Percentiles rank a stretch among this genome's conserved stretches.
phyloP scores from a whole-genome alignment of 1,284 basidiomycete genomes.

The Cutaneotrichosporon mucoides region DNA sequence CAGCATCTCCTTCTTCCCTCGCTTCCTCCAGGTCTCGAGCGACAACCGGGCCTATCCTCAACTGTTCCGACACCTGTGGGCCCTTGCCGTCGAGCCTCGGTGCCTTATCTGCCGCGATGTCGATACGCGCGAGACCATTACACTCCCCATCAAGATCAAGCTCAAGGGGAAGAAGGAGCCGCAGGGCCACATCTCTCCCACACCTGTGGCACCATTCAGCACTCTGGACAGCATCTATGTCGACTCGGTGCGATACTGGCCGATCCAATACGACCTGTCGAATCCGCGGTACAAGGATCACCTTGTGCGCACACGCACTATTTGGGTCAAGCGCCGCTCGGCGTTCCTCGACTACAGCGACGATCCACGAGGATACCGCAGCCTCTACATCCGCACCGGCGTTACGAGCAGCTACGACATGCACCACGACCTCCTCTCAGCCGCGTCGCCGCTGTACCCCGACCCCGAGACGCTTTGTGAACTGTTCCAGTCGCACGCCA shows the following conservation, averaged over 20 bases:
- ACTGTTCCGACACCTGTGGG: constrained; percentile 92
- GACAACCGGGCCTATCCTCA: constrained; percentile 92
- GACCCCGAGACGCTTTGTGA: constrained; percentile 66
- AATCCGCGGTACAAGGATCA: constrained; percentile 63
- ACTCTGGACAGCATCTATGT: constrained; percentile 72
- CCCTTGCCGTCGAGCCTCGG: constrained; percentile 86
- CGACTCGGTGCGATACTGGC: constrained; percentile 92
- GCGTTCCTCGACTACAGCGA: constrained; percentile 89
- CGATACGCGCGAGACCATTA: constrained; percentile 81
- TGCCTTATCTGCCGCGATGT: constrained; percentile 87
- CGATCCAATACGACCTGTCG: constrained; percentile 73
- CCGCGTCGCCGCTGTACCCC: constrained; percentile 59
- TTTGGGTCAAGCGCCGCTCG: constrained; percentile 86
- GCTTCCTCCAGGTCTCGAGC: constrained; percentile 68
- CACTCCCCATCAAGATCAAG: constrained; percentile 82
- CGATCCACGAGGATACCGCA: constrained; percentile 86
- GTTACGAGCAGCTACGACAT: constrained; percentile 63
- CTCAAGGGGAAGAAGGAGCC: constrained; percentile 36
- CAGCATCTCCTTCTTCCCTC: constrained; percentile 85
- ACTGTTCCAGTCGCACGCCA: constrained; percentile 78
- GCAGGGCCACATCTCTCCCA: constrained; percentile 75
- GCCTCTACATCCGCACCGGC: constrained; percentile 75
- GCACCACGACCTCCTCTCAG: constrained; percentile 74
- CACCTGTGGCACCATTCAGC: constrained; percentile 82
- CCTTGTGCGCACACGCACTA: constrained; percentile 69